Conservation (phyloP, 2,329 filamentous ascomycete genomes). For the Pseudocercospora pini-densiflorae region DNA sequence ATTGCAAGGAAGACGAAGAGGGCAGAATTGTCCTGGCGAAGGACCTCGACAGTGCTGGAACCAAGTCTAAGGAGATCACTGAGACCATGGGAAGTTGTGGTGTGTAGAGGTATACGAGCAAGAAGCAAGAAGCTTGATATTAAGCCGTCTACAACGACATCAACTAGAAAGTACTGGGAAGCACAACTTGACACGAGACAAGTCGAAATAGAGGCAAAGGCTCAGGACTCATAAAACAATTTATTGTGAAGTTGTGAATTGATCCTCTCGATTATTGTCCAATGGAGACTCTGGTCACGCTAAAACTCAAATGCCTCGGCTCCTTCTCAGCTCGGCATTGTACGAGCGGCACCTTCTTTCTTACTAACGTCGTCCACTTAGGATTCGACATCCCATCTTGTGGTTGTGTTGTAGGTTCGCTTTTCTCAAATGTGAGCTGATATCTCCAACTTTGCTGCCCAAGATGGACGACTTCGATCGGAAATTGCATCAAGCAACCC, state of each 20-base stretch:
- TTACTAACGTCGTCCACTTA: neutral
- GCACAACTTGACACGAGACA: neutral
- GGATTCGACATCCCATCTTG: neutral
- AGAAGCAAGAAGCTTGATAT: neutral
- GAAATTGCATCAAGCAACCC: neutral
- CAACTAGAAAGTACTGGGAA: neutral
- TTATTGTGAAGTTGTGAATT: neutral
- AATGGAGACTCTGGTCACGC: neutral
- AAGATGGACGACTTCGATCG: constrained; percentile 3
- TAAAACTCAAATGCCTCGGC: neutral
- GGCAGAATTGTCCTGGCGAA: constrained; percentile 11
- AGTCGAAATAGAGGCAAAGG: neutral
- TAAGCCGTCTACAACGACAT: neutral
- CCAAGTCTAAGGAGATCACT: neutral
- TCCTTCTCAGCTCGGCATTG: neutral
- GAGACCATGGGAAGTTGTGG: constrained; percentile 5
- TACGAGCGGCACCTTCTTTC: too few species aligned
- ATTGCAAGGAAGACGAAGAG: constrained; percentile 53
- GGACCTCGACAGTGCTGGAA: constrained; percentile 1
- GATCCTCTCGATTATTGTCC: neutral
- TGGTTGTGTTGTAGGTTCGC: neutral
- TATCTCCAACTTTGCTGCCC: neutral
- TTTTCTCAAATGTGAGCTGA: neutral
- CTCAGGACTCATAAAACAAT: neutral
- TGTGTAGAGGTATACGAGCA: neutral